Percentiles rank a stretch among this genome's conserved stretches.
These are phyloP conservation scores for Bipolaris victoriae DNA, from an alignment of 2,329 filamentous ascomycete species.

Conservation along the genomic window DNA sequence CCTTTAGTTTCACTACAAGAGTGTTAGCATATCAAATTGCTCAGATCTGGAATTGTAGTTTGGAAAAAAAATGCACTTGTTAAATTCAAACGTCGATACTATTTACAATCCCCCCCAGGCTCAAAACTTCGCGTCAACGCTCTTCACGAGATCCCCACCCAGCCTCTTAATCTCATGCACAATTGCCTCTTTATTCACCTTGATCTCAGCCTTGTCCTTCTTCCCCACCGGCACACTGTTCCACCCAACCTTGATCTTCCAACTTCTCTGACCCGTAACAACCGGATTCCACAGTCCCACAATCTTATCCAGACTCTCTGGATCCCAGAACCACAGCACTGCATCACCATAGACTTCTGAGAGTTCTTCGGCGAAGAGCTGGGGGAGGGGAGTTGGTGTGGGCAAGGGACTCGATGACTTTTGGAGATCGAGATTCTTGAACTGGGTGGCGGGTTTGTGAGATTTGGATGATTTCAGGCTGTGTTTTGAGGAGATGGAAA, in stretches of 20 bases:
- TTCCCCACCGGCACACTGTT: constrained; percentile 63
- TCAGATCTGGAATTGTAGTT: not conserved
- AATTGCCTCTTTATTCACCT: constrained; percentile 71
- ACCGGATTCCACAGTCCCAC: constrained; percentile 71
- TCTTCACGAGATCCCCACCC: constrained; percentile 64
- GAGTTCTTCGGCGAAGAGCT: constrained; percentile 71
- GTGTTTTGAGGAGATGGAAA: constrained; percentile 69
- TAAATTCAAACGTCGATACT: not conserved
- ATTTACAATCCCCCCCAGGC: not conserved
- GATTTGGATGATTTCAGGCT: constrained; percentile 42
- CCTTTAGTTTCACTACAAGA: not conserved
- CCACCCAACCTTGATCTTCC: constrained; percentile 74
- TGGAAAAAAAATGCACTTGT: not conserved
- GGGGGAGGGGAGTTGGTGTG: constrained; percentile 64
- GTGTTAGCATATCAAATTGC: not conserved
- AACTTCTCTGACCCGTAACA: constrained; percentile 59
- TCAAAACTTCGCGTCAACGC: constrained; percentile 31
- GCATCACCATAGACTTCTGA: constrained; percentile 69
- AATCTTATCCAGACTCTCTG: constrained; percentile 62
- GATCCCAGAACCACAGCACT: constrained; percentile 80
- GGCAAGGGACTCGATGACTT: constrained; percentile 30
- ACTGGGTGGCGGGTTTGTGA: constrained; percentile 57
- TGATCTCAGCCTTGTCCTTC: constrained; percentile 54
- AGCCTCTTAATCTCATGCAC: constrained; percentile 73
- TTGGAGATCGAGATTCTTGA: constrained; percentile 79